Conservation (phyloP, 73 alveolate genomes). For the Durusdinium trenchii region DNA sequence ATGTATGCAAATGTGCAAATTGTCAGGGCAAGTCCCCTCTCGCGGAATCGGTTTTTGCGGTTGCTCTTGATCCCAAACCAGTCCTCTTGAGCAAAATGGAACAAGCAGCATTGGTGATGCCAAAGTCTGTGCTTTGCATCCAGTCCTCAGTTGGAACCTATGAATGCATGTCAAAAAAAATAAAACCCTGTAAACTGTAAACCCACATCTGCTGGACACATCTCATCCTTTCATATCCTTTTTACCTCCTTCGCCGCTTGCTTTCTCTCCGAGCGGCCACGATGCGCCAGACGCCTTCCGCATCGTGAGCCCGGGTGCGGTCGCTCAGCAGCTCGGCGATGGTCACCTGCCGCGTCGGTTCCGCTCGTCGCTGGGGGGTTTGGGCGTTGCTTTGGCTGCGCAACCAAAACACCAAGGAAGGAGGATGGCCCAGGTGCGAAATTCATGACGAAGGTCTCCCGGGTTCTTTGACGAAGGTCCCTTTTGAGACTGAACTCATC, state of each 20-base stretch:
- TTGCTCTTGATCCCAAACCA: not conserved
- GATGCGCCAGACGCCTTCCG: conserved; percentile 77
- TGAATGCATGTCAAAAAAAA: not conserved
- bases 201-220: not conserved
- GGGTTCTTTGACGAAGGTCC: too few relatives aligned
- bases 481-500: too few relatives aligned
- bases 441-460: too few relatives aligned
- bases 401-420: too few relatives aligned
- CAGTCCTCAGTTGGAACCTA: conserved; percentile 19
- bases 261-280: not conserved
- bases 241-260: not conserved
- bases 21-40: too few relatives aligned
- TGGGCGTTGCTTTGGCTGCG: not conserved
- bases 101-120: conserved; percentile 79
- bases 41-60: not conserved
- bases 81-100: conserved; percentile 79
- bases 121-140: conserved; percentile 83
- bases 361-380: not conserved
- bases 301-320: conserved; percentile 72
- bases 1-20: too few relatives aligned
- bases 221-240: not conserved
- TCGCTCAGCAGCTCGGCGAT: conserved; percentile 80
- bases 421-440: too few relatives aligned
- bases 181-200: not conserved
- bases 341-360: conserved; percentile 13